These are phyloP conservation scores for Aquilaria malaccensis DNA, from an alignment of 345 rosid species.

Conservation along the genomic window DNA sequence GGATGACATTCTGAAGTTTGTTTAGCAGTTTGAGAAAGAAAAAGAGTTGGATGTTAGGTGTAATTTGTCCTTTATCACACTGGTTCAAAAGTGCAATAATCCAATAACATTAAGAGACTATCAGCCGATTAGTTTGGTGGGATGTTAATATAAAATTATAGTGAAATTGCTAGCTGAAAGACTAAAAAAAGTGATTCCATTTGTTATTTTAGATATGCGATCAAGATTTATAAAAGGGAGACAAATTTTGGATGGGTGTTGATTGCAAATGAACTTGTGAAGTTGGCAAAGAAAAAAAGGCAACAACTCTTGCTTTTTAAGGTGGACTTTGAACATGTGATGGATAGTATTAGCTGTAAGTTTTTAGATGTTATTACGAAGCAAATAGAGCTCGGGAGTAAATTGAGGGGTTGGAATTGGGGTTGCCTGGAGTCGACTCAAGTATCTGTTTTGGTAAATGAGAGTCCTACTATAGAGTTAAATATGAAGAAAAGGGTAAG, in stretches of 20 bases:
- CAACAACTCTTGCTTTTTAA: too few relatives aligned
- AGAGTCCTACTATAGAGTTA: not conserved
- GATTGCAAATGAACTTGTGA: not conserved
- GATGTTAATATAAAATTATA: too few relatives aligned
- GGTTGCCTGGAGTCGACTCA: not conserved
- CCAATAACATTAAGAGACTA: too few relatives aligned
- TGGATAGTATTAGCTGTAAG: not conserved
- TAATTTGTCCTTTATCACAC: too few relatives aligned
- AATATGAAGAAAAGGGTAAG: not conserved
- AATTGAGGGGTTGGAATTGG: not conserved
- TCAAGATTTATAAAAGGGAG: not conserved
- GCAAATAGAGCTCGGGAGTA: not conserved
- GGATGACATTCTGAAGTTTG: not conserved
- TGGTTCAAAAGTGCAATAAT: too few relatives aligned
- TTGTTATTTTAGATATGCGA: not conserved
- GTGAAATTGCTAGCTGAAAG: not conserved
- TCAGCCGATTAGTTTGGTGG: not conserved
- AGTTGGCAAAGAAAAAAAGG: not conserved
- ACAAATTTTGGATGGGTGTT: not conserved
- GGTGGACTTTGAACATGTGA: not conserved
- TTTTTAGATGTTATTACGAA: not conserved
- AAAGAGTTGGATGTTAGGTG: not conserved
- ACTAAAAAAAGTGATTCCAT: not conserved
- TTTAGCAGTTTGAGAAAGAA: not conserved
- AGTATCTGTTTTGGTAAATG: not conserved